Base-by-base conservation (phyloP, 805 yeast genomes). In the Candida maltosa region DNA sequence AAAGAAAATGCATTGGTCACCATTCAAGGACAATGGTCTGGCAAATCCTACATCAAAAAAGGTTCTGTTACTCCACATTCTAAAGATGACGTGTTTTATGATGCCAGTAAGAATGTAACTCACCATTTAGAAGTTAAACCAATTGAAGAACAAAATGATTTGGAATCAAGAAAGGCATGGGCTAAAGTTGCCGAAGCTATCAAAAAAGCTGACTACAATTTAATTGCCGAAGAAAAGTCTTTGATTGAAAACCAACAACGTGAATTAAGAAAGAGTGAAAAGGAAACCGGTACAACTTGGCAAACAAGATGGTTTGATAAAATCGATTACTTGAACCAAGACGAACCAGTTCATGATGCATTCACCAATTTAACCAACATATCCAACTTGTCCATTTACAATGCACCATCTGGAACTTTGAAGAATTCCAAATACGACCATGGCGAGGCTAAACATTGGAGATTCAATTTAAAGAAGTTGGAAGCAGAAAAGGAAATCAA, bases 81-180 rank as follows among this genome's bases (percentile, higher is more conserved):
- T 25, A 69, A 72, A 31, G 61, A 68, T 15, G 72, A 65, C 26
- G 48, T 78, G 22, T 85, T 85, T 52, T 81, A 80, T 53, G 86
- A 83, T 56, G 84, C 87, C 3, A 53, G 56, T 26, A 62, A 60
- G 28, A 56, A 63, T 22, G 57, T 61, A 22, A 73, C 81, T 4
- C 79, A 78, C 42, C 76, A 70, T 29, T 66, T 89, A 36, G 46
- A 46, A 12, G 96, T 91, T 31, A 88, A 87, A 60, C 94, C 95
- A 32, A 67, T 86, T 35, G 87, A 78, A 47, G 70, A 84, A 45
- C 97, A 93, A 65, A 73, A 83, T 58, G 75, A 66, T 23, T 70
- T 89, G 48, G 98, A 91, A 64, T 73, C 87, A 39, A 82, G 96
- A 65, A 77, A 69, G 49, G 97, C 97, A 10, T 91, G 98, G 98